A percentile compares a stretch with the other conserved stretches of the same genome.
These are phyloP conservation scores for Curvularia hawaiiensis DNA, from an alignment of 2,329 filamentous ascomycete genomes.

Conservation along the genomic window DNA sequence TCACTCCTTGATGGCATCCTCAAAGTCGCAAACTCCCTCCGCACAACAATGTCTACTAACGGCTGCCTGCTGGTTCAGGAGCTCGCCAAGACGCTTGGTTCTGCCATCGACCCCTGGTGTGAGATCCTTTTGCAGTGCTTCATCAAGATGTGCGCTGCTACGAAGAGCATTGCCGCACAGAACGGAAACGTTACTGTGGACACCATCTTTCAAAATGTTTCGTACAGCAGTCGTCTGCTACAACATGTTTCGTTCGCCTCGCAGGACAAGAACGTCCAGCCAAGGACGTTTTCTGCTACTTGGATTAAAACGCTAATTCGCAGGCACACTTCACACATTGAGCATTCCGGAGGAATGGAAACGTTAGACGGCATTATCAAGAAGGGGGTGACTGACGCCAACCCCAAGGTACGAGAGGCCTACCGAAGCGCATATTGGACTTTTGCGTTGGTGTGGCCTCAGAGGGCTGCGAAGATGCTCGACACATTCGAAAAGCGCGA, in stretches of 20 bases:
- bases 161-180: conserved; percentile 91
- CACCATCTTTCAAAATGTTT: conserved; percentile 75
- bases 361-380: conserved; percentile 85
- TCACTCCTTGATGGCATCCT: conserved; percentile 83
- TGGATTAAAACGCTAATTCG: conserved; percentile 86
- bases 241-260: conserved; percentile 83
- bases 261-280: conserved; percentile 92
- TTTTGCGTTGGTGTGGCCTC: conserved; percentile 78
- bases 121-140: conserved; percentile 88
- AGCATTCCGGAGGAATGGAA: conserved; percentile 83
- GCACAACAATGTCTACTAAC: conserved; percentile 89
- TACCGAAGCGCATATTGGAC: conserved; percentile 87
- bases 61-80: conserved; percentile 86
- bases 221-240: conserved; percentile 80
- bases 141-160: conserved; percentile 85
- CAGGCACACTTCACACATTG: conserved; percentile 82
- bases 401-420: conserved; percentile 85
- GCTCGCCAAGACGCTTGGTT: conserved; percentile 74
- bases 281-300: conserved; percentile 75
- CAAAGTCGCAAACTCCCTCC: conserved; percentile 80
- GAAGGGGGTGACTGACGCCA: conserved; percentile 86
- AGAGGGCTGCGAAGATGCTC: conserved; percentile 78
- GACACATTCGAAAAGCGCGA: conserved; percentile 77
- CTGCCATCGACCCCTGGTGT: conserved; percentile 83
- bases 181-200: conserved; percentile 83